Conservation (phyloP, 768 basidiomycete species). For the Cystofilobasidium capitatum region DNA sequence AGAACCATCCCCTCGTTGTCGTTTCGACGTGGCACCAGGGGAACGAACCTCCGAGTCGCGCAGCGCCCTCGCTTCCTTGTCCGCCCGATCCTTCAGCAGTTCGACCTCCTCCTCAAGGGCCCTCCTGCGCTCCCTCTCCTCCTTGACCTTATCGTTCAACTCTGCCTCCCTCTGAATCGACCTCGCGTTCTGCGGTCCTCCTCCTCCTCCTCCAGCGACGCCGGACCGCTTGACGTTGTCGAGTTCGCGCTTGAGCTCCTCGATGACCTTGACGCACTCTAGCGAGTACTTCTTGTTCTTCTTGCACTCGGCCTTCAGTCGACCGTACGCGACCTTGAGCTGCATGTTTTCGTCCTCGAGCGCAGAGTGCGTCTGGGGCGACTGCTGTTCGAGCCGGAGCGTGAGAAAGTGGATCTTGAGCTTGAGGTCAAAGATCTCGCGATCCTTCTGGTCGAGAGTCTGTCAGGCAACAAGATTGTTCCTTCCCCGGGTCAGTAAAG, state of each 20-base stretch:
- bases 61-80: conserved; percentile 54
- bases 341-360: conserved; percentile 86
- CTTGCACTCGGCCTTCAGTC: conserved; percentile 81
- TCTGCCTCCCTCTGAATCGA: not conserved
- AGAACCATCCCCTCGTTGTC: no score
- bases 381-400: conserved; percentile 77
- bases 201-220: not conserved
- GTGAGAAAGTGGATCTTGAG: conserved; percentile 91
- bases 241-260: conserved; percentile 50
- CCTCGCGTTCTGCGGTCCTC: not conserved
- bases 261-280: conserved; percentile 45
- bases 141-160: not conserved
- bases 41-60: conserved; percentile 39
- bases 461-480: no score
- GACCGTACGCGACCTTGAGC: conserved; percentile 83
- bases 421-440: conserved; percentile 95
- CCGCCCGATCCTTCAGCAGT: conserved; percentile 56
- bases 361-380: conserved; percentile 84
- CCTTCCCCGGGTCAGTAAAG: not conserved
- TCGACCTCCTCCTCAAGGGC: conserved; percentile 53
- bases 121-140: conserved; percentile 9
- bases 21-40: no score
- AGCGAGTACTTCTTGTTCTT: conserved; percentile 79
- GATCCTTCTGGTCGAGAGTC: conserved; percentile 77
- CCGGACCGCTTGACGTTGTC: not conserved